Percentiles rank a stretch among this genome's conserved stretches.
phyloP scores from a whole-genome alignment of 2,329 filamentous ascomycete genomes.

The Fusarium brevicatenulatum region DNA sequence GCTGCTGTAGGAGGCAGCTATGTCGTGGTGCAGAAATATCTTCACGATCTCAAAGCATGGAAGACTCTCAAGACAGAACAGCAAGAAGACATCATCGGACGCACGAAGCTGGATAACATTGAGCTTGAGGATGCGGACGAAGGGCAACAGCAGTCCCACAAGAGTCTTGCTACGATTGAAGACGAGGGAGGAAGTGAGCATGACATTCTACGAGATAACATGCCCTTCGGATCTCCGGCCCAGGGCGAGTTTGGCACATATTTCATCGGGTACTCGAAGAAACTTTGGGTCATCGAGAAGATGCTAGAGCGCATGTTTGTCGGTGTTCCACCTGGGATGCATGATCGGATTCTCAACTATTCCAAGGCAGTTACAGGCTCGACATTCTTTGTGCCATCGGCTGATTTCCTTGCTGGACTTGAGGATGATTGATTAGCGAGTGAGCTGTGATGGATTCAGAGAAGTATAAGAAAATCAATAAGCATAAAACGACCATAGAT shows the following conservation, averaged over 20 bases:
- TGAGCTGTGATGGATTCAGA: neutral
- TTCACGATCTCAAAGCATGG: constrained; percentile 63
- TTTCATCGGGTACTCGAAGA: constrained; percentile 65
- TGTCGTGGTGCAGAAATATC: constrained; percentile 68
- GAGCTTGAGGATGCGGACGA: constrained; percentile 63
- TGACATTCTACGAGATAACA: constrained; percentile 67
- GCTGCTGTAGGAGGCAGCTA: constrained; percentile 62
- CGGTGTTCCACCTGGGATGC: constrained; percentile 61
- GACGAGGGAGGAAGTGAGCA: constrained; percentile 62
- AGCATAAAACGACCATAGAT: neutral
- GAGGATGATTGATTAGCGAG: neutral
- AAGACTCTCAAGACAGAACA: constrained; percentile 56
- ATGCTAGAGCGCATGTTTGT: constrained; percentile 69
- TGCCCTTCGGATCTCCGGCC: constrained; percentile 67
- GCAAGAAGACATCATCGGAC: constrained; percentile 66
- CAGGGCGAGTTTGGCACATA: constrained; percentile 65
- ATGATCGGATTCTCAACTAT: constrained; percentile 66
- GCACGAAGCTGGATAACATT: constrained; percentile 66
- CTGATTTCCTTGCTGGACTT: constrained; percentile 18
- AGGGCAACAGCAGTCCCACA: constrained; percentile 63
- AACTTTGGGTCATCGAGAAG: constrained; percentile 66
- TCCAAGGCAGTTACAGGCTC: constrained; percentile 62
- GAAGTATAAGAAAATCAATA: neutral
- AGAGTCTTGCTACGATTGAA: constrained; percentile 64
- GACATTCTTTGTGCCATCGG: constrained; percentile 62